Conservation (phyloP, 2,329 filamentous ascomycete species). For the Fusarium compactum region DNA sequence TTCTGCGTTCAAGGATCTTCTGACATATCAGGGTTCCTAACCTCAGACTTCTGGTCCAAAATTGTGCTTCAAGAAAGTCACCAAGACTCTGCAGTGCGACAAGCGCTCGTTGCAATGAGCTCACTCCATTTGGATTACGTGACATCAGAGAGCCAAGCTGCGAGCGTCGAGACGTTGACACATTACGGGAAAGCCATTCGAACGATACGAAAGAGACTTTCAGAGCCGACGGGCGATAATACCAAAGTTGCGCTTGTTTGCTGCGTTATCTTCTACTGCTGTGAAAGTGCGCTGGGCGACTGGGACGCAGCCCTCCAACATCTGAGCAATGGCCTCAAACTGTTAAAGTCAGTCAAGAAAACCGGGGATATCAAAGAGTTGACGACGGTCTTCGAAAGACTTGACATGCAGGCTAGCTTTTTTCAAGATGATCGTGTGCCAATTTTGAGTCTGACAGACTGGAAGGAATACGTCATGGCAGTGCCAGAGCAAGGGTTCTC, state of each 20-base stretch:
- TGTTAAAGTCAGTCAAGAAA: not conserved
- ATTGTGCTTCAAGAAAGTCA: slow-evolving; percentile 11
- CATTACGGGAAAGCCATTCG: slow-evolving; percentile 6
- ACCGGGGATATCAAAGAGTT: not conserved
- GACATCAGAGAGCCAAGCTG: not conserved
- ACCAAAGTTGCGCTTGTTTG: slow-evolving; percentile 3
- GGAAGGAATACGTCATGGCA: not conserved
- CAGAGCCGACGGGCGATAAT: not conserved
- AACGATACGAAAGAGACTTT: not conserved
- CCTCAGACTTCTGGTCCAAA: slow-evolving; percentile 14
- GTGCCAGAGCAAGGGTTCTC: not conserved
- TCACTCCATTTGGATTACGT: slow-evolving; percentile 16
- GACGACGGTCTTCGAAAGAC: slow-evolving; percentile 4
- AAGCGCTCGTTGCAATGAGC: slow-evolving; percentile 21
- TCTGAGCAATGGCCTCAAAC: slow-evolving; percentile 2
- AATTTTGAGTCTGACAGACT: not conserved
- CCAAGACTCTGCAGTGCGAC: slow-evolving; percentile 5
- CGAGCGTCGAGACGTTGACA: not conserved
- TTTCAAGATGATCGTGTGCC: slow-evolving; percentile 34
- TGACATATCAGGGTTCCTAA: slow-evolving; percentile 16
- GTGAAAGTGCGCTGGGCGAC: slow-evolving; percentile 10
- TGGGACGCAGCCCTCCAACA: slow-evolving; percentile 8
- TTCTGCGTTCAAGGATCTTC: slow-evolving; percentile 14
- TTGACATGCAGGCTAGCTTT: slow-evolving; percentile 36
- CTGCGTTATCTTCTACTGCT: slow-evolving; percentile 22